These are phyloP conservation scores for Sapria himalayana DNA, from an alignment of 345 rosid species.

Conservation along the genomic window DNA sequence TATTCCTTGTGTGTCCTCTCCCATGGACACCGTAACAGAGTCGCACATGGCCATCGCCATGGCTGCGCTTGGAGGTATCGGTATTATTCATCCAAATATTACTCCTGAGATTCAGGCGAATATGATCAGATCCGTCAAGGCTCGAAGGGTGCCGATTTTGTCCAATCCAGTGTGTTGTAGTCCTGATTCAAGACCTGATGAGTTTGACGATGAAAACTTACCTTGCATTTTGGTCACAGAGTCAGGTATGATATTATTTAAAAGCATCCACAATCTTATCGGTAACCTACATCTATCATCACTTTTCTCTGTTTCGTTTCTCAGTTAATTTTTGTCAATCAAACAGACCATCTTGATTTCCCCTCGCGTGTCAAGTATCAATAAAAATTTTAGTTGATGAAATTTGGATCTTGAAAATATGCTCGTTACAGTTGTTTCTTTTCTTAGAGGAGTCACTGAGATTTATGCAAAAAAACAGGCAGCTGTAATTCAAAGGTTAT, in stretches of 20 bases:
- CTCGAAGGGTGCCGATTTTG: conserved; percentile 41
- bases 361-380: no score
- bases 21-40: conserved; percentile 92
- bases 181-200: conserved; percentile 17
- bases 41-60: conserved; percentile 75
- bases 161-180: conserved; percentile 25
- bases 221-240: conserved; percentile 8
- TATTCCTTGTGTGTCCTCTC: conserved; percentile 75
- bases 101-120: conserved; percentile 41
- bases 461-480: conserved; percentile 12
- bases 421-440: neutral
- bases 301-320: no score
- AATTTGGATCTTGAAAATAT: no score
- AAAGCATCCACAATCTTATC: no score
- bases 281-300: no score
- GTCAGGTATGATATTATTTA: no score
- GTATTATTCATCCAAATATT: conserved; percentile 54
- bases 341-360: no score
- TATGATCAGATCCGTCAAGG: conserved; percentile 42
- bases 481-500: conserved; percentile 21
- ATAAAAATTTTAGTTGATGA: neutral
- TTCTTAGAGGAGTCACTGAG: neutral
- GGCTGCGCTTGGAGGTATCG: conserved; percentile 73
- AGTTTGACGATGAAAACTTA: conserved; percentile 11
- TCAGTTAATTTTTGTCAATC: no score